phyloP scores from a whole-genome alignment of 257 asterid species.

The Petunia secreta region DNA sequence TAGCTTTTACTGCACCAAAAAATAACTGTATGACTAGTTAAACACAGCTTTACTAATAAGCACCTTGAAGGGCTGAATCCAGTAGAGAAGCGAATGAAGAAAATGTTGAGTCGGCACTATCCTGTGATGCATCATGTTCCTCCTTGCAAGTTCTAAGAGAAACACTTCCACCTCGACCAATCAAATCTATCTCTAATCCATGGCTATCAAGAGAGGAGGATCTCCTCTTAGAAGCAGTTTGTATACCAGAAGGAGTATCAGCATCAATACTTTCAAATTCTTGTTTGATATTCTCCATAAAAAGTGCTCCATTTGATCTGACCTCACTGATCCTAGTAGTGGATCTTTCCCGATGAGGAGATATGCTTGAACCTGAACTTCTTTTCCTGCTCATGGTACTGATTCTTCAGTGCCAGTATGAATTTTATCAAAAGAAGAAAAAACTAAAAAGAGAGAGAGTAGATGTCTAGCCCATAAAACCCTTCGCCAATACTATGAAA shows the following conservation, averaged over 20 bases:
- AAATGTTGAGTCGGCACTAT: slow-evolving; percentile 67
- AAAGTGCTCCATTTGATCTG: slow-evolving; percentile 75
- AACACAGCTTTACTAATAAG: slow-evolving; percentile 25
- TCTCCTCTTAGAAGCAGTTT: slow-evolving; percentile 58
- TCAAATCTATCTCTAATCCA: slow-evolving; percentile 45
- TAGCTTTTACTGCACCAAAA: neutral
- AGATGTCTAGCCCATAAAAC: slow-evolving; percentile 6
- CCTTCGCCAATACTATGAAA: neutral
- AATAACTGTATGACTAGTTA: neutral
- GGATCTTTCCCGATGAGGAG: slow-evolving; percentile 68
- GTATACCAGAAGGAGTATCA: slow-evolving; percentile 49
- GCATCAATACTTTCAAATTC: slow-evolving; percentile 69
- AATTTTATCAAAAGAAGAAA: neutral
- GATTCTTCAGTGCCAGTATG: neutral
- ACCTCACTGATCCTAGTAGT: slow-evolving; percentile 61
- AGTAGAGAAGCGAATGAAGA: slow-evolving; percentile 84
- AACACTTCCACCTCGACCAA: slow-evolving; percentile 58
- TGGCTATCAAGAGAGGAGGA: slow-evolving; percentile 43
- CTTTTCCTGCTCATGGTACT: slow-evolving; percentile 63
- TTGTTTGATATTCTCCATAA: slow-evolving; percentile 76
- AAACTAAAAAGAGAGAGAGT: neutral
- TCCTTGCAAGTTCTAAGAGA: slow-evolving; percentile 72
- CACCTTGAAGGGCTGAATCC: slow-evolving; percentile 94
- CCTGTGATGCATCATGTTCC: slow-evolving; percentile 66
- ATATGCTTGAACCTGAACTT: slow-evolving; percentile 61